A percentile compares a stretch with the other conserved stretches of the same genome.
phyloP scores from a whole-genome alignment of 805 yeast species.

The Wickerhamiella alocasiicola region DNA sequence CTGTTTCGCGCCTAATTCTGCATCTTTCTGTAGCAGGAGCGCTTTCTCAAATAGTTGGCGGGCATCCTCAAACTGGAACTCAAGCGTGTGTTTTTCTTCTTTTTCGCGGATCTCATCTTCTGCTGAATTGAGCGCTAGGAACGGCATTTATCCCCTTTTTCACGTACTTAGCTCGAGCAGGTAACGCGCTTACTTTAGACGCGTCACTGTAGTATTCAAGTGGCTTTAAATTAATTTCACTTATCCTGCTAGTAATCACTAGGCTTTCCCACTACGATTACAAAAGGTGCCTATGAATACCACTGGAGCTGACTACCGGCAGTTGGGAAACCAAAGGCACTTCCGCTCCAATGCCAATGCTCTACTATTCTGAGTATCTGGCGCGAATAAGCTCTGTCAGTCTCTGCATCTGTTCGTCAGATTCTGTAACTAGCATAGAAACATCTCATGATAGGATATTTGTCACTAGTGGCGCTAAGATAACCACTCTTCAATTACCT shows the following conservation, averaged over 20 bases:
- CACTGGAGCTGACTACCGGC: too few species aligned
- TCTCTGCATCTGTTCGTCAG: not conserved
- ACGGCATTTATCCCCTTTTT: conserved; percentile 27
- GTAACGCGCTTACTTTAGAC: too few species aligned
- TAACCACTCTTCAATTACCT: not conserved
- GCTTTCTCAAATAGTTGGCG: conserved; percentile 65
- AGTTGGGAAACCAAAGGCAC: too few species aligned
- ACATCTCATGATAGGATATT: not conserved
- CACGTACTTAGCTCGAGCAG: not conserved
- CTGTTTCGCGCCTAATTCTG: conserved; percentile 27
- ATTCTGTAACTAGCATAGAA: not conserved
- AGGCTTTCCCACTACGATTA: too few species aligned
- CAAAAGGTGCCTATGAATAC: too few species aligned
- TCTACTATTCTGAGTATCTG: conserved; percentile 6
- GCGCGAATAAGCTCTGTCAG: conserved; percentile 4
- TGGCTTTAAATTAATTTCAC: too few species aligned
- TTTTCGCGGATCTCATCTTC: conserved; percentile 59
- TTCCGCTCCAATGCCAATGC: not conserved
- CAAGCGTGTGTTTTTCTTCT: conserved; percentile 83
- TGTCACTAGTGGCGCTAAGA: not conserved
- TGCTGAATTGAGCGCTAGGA: conserved; percentile 65
- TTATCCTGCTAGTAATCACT: too few species aligned
- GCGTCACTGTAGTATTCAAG: too few species aligned
- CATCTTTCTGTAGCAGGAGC: conserved; percentile 42
- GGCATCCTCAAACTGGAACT: conserved; percentile 80